Percentiles rank a stretch among this genome's conserved stretches.
These are phyloP conservation scores for Centrapalus pauciflorus DNA, from an alignment of 129 eudicot species.

Conservation along the genomic window DNA sequence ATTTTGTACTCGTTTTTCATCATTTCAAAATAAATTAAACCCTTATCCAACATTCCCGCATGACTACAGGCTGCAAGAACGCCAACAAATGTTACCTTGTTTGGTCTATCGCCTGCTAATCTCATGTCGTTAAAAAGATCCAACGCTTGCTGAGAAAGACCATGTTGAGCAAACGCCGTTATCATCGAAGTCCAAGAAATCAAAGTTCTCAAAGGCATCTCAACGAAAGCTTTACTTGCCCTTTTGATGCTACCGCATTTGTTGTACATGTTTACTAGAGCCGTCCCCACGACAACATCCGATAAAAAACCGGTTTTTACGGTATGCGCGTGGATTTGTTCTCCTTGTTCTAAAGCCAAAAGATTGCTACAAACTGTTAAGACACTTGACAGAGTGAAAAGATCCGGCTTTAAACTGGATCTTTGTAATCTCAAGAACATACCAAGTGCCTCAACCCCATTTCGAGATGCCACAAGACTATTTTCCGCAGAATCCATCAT, in stretches of 20 bases:
- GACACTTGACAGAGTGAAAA: slow-evolving; percentile 66
- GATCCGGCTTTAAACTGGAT: slow-evolving; percentile 70
- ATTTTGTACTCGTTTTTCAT: slow-evolving; percentile 75
- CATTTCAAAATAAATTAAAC: slow-evolving; percentile 57
- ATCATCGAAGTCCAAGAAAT: slow-evolving; percentile 96
- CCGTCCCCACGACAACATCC: slow-evolving; percentile 83
- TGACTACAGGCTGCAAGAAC: slow-evolving; percentile 89
- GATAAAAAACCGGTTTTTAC: slow-evolving; percentile 62
- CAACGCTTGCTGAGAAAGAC: slow-evolving; percentile 54
- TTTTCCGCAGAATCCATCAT: slow-evolving; percentile 53
- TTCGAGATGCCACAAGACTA: slow-evolving; percentile 40
- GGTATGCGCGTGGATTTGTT: slow-evolving; percentile 72
- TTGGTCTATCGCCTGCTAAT: slow-evolving; percentile 67
- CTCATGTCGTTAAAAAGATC: slow-evolving; percentile 87
- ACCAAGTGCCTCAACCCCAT: slow-evolving; percentile 71
- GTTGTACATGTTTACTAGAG: slow-evolving; percentile 78
- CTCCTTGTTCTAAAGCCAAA: slow-evolving; percentile 82
- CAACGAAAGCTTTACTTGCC: slow-evolving; percentile 77
- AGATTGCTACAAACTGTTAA: slow-evolving; percentile 67
- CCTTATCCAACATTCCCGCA: slow-evolving; percentile 79
- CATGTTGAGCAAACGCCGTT: slow-evolving; percentile 72
- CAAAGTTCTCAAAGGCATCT: slow-evolving; percentile 69
- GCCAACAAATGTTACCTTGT: slow-evolving; percentile 69
- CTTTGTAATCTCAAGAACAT: slow-evolving; percentile 48
- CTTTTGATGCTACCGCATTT: slow-evolving; percentile 75